A percentile compares a stretch with the other conserved stretches of the same genome.
Conservation (phyloP, 352 stramenopile species). For the Phytopythium kandeliae region DNA sequence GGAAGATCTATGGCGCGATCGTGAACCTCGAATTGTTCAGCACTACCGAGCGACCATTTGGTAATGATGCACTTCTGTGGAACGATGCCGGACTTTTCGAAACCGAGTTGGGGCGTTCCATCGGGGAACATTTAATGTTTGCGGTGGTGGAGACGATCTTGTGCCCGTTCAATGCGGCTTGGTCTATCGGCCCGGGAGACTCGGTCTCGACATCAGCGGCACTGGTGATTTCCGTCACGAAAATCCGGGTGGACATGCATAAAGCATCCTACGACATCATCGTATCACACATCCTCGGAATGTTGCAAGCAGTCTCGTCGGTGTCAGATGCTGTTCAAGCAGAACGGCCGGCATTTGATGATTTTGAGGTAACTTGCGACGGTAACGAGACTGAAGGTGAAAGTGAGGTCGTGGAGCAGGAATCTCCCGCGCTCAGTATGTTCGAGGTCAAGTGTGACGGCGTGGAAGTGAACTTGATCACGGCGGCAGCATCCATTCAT, state of each 20-base stretch:
- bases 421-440: background rate
- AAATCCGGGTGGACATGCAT: constrained; percentile 23
- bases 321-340: background rate
- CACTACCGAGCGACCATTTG: background rate
- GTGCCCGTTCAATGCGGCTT: constrained; percentile 42
- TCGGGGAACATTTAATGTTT: constrained; percentile 12
- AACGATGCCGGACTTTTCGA: constrained; percentile 24
- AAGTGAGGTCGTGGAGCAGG: background rate
- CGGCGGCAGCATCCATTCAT: constrained; percentile 33
- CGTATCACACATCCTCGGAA: constrained; percentile 7
- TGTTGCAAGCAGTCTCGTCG: constrained; percentile 9
- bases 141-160: constrained; percentile 27
- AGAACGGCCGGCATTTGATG: no score
- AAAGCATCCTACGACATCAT: constrained; percentile 21
- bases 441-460: constrained; percentile 32
- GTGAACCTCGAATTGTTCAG: constrained; percentile 17
- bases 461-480: constrained; percentile 39
- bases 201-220: constrained; percentile 4
- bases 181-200: constrained; percentile 24
- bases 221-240: constrained; percentile 19
- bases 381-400: background rate
- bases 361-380: background rate
- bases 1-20: constrained; percentile 42
- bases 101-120: constrained; percentile 15
- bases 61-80: constrained; percentile 1